A percentile compares a stretch with the other conserved stretches of the same genome.
These are phyloP conservation scores for Phialophora expanda DNA, from an alignment of 2,329 filamentous ascomycete species.

Conservation along the genomic window DNA sequence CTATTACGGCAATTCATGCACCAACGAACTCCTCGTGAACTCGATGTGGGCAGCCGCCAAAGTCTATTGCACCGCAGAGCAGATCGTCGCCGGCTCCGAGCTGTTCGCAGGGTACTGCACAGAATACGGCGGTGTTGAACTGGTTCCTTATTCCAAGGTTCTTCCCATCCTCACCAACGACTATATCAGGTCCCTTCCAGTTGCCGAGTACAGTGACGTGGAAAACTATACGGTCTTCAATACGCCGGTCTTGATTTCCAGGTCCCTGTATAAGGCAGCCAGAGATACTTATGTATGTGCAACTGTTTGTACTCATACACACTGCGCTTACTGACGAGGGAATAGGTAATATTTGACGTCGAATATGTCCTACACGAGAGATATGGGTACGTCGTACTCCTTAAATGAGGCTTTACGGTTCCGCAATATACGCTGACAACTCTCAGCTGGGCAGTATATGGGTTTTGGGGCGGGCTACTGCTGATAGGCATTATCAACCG, in stretches of 20 bases:
- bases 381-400: conserved; percentile 44
- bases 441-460: conserved; percentile 44
- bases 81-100: conserved; percentile 38
- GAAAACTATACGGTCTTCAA: conserved; percentile 34
- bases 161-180: conserved; percentile 43
- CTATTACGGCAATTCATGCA: conserved; percentile 39
- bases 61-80: conserved; percentile 41
- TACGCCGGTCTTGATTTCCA: conserved; percentile 44
- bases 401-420: neutral
- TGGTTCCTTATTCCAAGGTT: conserved; percentile 37
- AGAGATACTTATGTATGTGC: conserved; percentile 44
- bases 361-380: conserved; percentile 45
- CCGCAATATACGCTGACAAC: neutral
- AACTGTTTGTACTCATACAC: neutral
- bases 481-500: conserved; percentile 45
- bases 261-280: conserved; percentile 41
- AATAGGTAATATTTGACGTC: conserved; percentile 34
- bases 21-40: conserved; percentile 43
- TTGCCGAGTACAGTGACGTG: conserved; percentile 44
- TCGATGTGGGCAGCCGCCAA: conserved; percentile 48
- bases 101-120: conserved; percentile 25
- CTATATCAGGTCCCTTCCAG: conserved; percentile 44
- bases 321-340: neutral
- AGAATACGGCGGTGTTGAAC: conserved; percentile 41
- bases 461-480: conserved; percentile 50